Evolutionary conservation across 1,284 basidiomycete genomes (phyloP).

Genomic region (Tilletia setariae): DNA sequence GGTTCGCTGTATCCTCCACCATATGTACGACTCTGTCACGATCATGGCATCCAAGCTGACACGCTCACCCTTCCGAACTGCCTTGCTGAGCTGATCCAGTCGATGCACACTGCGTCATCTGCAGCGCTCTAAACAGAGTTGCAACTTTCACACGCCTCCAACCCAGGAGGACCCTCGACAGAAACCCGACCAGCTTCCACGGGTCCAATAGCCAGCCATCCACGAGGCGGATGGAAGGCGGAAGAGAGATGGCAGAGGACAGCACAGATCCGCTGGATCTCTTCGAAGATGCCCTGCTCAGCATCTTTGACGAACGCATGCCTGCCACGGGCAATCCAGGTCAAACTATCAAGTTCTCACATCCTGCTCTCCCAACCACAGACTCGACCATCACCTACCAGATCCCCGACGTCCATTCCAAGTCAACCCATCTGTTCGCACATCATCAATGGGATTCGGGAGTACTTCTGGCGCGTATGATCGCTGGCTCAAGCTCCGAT

Average conservation of each 20-base stretch:
- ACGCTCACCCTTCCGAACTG: too few relatives aligned
- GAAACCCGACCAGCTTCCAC: too few relatives aligned
- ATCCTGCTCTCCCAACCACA: slow-evolving; percentile 29
- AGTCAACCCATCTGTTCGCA: slow-evolving; percentile 40
- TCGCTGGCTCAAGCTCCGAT: slow-evolving; percentile 23
- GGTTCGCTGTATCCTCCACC: neutral
- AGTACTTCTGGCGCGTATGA: slow-evolving; percentile 36
- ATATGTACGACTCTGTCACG: neutral
- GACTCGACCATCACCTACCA: neutral
- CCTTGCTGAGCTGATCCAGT: neutral
- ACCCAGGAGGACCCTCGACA: too few relatives aligned
- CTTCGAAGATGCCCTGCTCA: slow-evolving; percentile 45
- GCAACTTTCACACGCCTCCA: neutral
- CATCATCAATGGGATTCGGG: slow-evolving; percentile 52
- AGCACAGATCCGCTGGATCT: slow-evolving; percentile 19
- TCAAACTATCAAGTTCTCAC: slow-evolving; percentile 27
- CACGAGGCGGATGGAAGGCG: too few relatives aligned
- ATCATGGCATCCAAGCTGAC: neutral
- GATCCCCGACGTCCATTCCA: neutral
- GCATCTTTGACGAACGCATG: slow-evolving; percentile 45
- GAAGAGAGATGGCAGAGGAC: slow-evolving; percentile 1
- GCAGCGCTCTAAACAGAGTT: too few relatives aligned
- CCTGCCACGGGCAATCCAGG: slow-evolving; percentile 46
- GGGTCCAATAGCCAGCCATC: too few relatives aligned
- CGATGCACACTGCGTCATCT: too few relatives aligned